Evolutionary conservation across 768 basidiomycete species (phyloP).

Genomic region (Tricholoma flavovirens): DNA sequence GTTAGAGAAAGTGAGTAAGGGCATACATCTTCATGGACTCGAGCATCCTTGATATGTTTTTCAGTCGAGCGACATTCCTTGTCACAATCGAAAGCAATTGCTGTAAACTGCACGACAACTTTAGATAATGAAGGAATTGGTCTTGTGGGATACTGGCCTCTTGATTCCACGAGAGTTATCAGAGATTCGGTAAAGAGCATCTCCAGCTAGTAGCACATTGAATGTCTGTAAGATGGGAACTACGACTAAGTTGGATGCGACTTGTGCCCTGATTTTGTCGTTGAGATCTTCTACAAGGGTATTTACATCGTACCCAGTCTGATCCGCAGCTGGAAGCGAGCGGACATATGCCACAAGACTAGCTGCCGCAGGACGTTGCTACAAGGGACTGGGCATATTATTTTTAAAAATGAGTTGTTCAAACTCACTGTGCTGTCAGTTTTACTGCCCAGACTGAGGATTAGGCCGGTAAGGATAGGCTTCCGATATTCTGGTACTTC

Average conservation of each 20-base stretch:
- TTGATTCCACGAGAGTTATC: constrained; percentile 40
- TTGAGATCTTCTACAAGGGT: constrained; percentile 57
- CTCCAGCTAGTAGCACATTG: constrained; percentile 66
- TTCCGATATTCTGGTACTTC: constrained; percentile 57
- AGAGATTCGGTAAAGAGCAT: constrained; percentile 46
- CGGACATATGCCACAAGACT: constrained; percentile 57
- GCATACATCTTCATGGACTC: constrained; percentile 81
- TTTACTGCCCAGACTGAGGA: constrained; percentile 77
- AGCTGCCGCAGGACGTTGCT: constrained; percentile 66
- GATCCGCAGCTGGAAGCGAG: constrained; percentile 36
- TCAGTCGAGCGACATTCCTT: constrained; percentile 61
- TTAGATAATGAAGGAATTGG: background rate
- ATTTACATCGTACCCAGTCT: constrained; percentile 39
- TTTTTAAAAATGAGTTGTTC: background rate
- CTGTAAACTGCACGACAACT: constrained; percentile 38
- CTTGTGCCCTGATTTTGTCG: constrained; percentile 44
- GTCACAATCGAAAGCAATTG: constrained; percentile 51
- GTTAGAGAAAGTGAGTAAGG: background rate
- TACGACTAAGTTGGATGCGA: constrained; percentile 63
- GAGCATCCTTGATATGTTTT: constrained; percentile 77
- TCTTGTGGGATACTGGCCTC: constrained; percentile 38
- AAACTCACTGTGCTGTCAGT: constrained; percentile 76
- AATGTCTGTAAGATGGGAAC: constrained; percentile 81
- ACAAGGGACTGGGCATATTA: constrained; percentile 10
- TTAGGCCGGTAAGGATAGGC: constrained; percentile 60